A percentile compares a stretch with the other conserved stretches of the same genome.
phyloP scores from a whole-genome alignment of 2,329 filamentous ascomycete species.

The Colletotrichum limetticola region DNA sequence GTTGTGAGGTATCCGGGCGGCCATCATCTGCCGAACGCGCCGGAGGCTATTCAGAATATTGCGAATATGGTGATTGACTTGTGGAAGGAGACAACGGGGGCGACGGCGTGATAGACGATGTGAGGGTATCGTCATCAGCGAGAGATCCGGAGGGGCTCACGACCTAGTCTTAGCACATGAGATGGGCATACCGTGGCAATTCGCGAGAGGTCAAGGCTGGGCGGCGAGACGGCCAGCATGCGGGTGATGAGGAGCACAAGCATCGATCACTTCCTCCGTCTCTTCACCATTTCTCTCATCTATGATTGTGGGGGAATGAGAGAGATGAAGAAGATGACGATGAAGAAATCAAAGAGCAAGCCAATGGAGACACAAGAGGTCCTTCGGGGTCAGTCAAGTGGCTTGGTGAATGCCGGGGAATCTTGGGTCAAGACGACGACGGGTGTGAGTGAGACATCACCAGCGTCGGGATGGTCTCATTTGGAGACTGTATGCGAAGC shows the following conservation, averaged over 20 bases:
- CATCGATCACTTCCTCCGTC: background rate
- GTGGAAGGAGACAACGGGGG: slow-evolving; percentile 13
- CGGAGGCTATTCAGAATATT: slow-evolving; percentile 21
- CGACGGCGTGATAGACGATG: background rate
- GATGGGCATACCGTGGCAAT: background rate
- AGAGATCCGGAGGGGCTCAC: background rate
- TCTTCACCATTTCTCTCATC: background rate
- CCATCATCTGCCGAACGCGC: slow-evolving; percentile 22
- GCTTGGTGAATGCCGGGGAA: background rate
- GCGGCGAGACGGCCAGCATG: background rate
- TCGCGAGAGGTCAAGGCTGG: too few relatives aligned
- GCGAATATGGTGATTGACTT: slow-evolving; percentile 14
- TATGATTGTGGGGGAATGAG: background rate
- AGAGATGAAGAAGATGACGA: background rate
- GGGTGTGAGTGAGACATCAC: background rate
- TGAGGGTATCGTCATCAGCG: background rate
- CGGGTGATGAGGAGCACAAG: background rate
- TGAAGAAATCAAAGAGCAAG: background rate
- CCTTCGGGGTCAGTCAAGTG: background rate
- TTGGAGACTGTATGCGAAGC: background rate
- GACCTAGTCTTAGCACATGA: background rate
- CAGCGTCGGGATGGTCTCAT: background rate
- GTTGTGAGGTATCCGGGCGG: slow-evolving; percentile 23
- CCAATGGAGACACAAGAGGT: background rate
- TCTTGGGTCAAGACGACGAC: background rate